Evolutionary conservation across 805 yeast species (phyloP).

Genomic region (Cyberlindnera xishuangbannaensis): DNA sequence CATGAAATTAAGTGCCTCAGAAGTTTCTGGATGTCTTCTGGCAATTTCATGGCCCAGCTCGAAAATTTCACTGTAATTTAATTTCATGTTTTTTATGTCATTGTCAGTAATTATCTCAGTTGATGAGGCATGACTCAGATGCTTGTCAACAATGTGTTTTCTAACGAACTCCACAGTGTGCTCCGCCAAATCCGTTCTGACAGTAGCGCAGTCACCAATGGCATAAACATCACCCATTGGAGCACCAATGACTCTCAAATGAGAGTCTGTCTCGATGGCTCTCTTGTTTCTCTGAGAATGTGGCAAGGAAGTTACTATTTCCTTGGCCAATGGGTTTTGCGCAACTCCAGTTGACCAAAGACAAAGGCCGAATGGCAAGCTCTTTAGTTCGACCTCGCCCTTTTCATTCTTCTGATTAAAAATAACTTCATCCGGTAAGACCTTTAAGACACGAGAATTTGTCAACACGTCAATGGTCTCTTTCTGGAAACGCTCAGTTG

Average conservation of each 20-base stretch:
- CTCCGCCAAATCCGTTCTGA: conserved; percentile 52
- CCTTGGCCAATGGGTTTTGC: conserved; percentile 54
- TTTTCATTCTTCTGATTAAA: conserved; percentile 47
- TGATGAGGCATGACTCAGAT: conserved; percentile 29
- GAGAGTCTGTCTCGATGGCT: conserved; percentile 76
- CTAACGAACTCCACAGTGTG: conserved; percentile 48
- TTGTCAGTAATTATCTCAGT: conserved; percentile 39
- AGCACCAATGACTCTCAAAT: conserved; percentile 62
- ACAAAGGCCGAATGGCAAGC: conserved; percentile 62
- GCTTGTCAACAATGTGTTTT: conserved; percentile 38
- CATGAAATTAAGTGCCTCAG: conserved; percentile 47
- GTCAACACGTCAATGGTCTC: conserved; percentile 59
- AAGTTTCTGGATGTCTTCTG: conserved; percentile 50
- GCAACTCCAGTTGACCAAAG: conserved; percentile 77
- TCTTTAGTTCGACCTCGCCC: conserved; percentile 35
- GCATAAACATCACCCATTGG: conserved; percentile 65
- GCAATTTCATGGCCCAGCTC: conserved; percentile 44
- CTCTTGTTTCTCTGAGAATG: conserved; percentile 52
- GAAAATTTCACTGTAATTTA: conserved; percentile 43
- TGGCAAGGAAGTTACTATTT: conserved; percentile 42
- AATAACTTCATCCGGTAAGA: conserved; percentile 49
- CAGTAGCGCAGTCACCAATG: conserved; percentile 67
- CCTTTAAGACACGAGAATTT: conserved; percentile 57
- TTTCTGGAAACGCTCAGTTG: conserved; percentile 55
- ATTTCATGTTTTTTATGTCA: conserved; percentile 43